phyloP scores from a whole-genome alignment of 345 rosid species.

The Heritiera littoralis region DNA sequence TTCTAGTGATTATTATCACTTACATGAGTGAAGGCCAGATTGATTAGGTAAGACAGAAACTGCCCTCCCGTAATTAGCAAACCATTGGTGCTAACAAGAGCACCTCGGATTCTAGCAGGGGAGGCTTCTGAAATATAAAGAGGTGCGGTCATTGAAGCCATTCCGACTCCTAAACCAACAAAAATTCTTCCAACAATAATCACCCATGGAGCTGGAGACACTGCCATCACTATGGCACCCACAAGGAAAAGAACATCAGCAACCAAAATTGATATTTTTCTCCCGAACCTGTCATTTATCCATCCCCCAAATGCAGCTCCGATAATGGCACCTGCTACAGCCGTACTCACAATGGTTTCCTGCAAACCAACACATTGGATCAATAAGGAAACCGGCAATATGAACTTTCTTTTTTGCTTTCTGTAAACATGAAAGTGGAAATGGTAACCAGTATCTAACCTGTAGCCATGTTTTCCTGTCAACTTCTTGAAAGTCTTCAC shows the following conservation, averaged over 20 bases:
- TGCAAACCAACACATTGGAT: neutral
- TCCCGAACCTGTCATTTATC: slow-evolving; percentile 69
- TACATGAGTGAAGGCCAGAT: slow-evolving; percentile 79
- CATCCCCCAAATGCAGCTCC: slow-evolving; percentile 87
- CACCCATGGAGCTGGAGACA: slow-evolving; percentile 65
- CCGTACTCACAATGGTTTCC: slow-evolving; percentile 72
- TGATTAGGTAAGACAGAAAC: slow-evolving; percentile 73
- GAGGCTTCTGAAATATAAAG: slow-evolving; percentile 89
- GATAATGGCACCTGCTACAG: slow-evolving; percentile 81
- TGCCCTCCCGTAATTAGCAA: slow-evolving; percentile 81
- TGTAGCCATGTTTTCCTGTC: slow-evolving; percentile 70
- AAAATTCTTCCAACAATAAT: slow-evolving; percentile 68
- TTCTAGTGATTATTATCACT: neutral
- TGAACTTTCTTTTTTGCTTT: neutral
- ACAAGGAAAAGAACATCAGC: slow-evolving; percentile 65
- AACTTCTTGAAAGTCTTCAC: slow-evolving; percentile 65
- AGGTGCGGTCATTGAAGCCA: slow-evolving; percentile 95
- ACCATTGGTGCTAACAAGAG: slow-evolving; percentile 86
- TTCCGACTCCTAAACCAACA: slow-evolving; percentile 87
- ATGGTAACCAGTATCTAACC: slow-evolving; percentile 25
- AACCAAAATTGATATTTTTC: slow-evolving; percentile 55
- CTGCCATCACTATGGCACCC: slow-evolving; percentile 73
- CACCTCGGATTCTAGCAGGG: slow-evolving; percentile 89
- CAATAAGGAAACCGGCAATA: neutral
- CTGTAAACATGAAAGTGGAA: no score